A percentile compares a stretch with the other conserved stretches of the same genome.
These are phyloP conservation scores for Phalaenopsis equestris DNA, from an alignment of 106 monocot species.

Conservation along the genomic window DNA sequence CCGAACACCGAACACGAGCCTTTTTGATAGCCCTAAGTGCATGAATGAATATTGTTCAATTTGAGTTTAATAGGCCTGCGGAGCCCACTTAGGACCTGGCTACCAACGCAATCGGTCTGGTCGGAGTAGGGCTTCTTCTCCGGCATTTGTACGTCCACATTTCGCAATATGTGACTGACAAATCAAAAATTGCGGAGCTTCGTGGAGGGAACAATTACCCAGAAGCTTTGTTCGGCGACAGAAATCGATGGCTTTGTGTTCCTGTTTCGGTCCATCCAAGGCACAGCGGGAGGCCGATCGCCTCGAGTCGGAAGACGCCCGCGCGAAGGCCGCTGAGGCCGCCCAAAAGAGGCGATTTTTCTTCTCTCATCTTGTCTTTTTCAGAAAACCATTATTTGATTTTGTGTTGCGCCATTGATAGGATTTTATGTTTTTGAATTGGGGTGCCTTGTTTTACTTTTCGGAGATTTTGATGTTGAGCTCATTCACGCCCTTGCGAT, in stretches of 20 bases:
- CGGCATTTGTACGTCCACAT: not conserved
- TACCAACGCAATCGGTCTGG: too few relatives aligned
- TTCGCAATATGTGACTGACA: not conserved
- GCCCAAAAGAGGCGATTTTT: slow-evolving; percentile 52
- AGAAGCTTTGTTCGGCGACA: not conserved
- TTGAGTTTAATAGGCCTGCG: too few relatives aligned
- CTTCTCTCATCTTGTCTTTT: not conserved
- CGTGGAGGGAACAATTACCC: not conserved
- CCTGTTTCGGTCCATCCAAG: slow-evolving; percentile 84
- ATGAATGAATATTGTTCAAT: too few relatives aligned
- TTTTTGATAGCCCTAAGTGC: too few relatives aligned
- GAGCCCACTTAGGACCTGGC: too few relatives aligned
- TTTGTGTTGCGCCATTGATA: not conserved
- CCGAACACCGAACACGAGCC: too few relatives aligned
- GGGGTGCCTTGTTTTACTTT: not conserved
- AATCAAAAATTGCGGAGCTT: not conserved
- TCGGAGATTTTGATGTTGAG: not conserved
- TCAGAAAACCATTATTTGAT: not conserved
- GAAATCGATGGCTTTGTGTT: slow-evolving; percentile 36
- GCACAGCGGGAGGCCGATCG: slow-evolving; percentile 60
- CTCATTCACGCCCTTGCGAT: not conserved
- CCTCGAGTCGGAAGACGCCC: slow-evolving; percentile 67
- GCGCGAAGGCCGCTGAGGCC: slow-evolving; percentile 70
- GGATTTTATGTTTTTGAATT: not conserved
- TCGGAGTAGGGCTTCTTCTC: too few relatives aligned